These are phyloP conservation scores for Pseudonitzschia pungens DNA, from an alignment of 108 stramenopile species.

Conservation along the genomic window DNA sequence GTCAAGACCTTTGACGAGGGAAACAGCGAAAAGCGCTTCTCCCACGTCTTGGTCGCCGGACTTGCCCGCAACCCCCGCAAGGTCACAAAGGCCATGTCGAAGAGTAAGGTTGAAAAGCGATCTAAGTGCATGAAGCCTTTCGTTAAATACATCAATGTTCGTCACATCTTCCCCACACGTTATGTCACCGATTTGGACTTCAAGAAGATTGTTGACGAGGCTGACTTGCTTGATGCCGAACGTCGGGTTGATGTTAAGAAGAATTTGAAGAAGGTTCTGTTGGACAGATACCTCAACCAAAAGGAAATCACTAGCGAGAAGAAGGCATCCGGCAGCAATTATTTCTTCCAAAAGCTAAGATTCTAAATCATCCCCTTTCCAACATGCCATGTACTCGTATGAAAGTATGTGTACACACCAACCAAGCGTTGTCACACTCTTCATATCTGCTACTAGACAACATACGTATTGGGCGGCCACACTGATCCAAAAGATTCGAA, in stretches of 20 bases:
- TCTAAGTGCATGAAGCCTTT: constrained; percentile 97
- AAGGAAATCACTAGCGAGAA: constrained; percentile 91
- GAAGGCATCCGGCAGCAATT: constrained; percentile 92
- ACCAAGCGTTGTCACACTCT: too few species aligned
- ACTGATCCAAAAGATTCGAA: too few species aligned
- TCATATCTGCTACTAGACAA: too few species aligned
- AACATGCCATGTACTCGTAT: background rate
- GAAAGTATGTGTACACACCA: background rate
- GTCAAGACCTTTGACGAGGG: constrained; percentile 98
- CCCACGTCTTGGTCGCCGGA: constrained; percentile 97
- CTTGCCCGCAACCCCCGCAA: constrained; percentile 95
- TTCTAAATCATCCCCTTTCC: constrained; percentile 72
- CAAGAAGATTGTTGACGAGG: constrained; percentile 94
- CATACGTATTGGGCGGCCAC: too few species aligned
- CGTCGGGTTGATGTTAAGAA: constrained; percentile 88
- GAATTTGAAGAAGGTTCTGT: constrained; percentile 95
- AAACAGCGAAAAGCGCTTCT: constrained; percentile 91
- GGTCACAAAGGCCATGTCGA: constrained; percentile 96
- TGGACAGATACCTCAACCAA: constrained; percentile 92
- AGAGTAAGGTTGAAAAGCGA: constrained; percentile 95
- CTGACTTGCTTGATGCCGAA: constrained; percentile 76
- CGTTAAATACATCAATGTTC: constrained; percentile 98
- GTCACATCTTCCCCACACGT: constrained; percentile 99
- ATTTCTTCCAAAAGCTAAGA: constrained; percentile 97
- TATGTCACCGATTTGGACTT: constrained; percentile 95